Evolutionary conservation across 1,284 basidiomycete genomes (phyloP), one percentile per base, ranked within the genome.

Genomic region (Pterulicium gracile): DNA sequence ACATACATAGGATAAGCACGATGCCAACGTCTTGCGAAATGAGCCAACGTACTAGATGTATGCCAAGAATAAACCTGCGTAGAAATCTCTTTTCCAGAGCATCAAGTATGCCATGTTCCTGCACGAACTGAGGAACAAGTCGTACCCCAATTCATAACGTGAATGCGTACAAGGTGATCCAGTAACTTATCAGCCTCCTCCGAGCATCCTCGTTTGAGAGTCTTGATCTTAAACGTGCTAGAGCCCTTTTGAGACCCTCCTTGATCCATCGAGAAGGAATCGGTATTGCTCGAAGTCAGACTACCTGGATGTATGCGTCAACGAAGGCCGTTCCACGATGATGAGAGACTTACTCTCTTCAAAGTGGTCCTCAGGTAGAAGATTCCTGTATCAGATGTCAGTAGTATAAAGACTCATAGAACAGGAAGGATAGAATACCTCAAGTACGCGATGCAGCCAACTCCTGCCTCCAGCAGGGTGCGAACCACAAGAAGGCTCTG

Each of bases 41-140:
- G 17, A 14, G 15, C 7, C 27, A 17, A 36, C 40, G 1, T 7
- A 65, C 75, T 51, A 91, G 65, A 58, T 88, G 90, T 49, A 91
- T 77, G 2, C 81, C 88, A 54, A 91, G 85, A 46, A 88, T 80
- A 59, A 88, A 85, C 52, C 79, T 82, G 27, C 77, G 76, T 43
- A 89, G 70, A 61, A 86, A 89, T 54, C 79, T 76, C 56, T 79
- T 84, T 56, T 84, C 73, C 24, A 89, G 61, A 0, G 86, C 86
- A 53, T 88, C 81, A 53, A 87, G 87, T 45, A 88, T 84, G 0
- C 87, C 87, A 52, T 78, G 68, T 61, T 89, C 86, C 86, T 88
- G 49, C 1, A 43, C 44, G 36, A n/a, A n/a, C 21, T 32, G 39
- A 41, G 46, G 15, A 24, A 43, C 42, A 24, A 43, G 13, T 34